phyloP scores from a whole-genome alignment of 129 eudicot species.

The Oenanthe sinensis region DNA sequence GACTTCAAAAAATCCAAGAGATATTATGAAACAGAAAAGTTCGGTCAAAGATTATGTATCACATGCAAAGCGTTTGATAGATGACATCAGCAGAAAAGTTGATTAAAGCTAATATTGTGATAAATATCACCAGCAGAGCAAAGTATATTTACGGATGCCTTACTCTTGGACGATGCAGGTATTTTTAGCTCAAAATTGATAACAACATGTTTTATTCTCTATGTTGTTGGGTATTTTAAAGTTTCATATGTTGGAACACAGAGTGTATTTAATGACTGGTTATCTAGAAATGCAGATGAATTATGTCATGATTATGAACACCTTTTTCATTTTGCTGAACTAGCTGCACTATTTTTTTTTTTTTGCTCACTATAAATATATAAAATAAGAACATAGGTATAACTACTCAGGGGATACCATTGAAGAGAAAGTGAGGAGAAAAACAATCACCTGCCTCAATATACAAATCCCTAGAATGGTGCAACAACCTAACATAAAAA shows the following conservation, averaged over 20 bases:
- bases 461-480: neutral
- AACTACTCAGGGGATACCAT: neutral
- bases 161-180: neutral
- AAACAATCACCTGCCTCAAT: neutral
- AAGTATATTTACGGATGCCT: neutral
- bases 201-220: neutral
- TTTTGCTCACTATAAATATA: neutral
- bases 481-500: neutral
- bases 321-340: neutral
- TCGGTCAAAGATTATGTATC: conserved; percentile 15
- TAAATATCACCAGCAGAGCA: neutral
- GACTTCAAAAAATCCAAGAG: conserved; percentile 24
- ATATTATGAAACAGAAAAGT: conserved; percentile 22
- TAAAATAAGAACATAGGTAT: neutral
- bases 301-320: neutral
- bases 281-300: no score
- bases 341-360: neutral
- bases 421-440: neutral
- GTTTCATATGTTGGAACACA: no score
- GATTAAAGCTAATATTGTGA: neutral
- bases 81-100: conserved; percentile 9
- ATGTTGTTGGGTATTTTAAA: neutral
- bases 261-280: no score
- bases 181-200: neutral
- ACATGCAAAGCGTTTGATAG: conserved; percentile 18